Percentiles rank a stretch among this genome's conserved stretches.
phyloP scores from a whole-genome alignment of 139 green algal genomes.

The Chlorella sorokiniana region DNA sequence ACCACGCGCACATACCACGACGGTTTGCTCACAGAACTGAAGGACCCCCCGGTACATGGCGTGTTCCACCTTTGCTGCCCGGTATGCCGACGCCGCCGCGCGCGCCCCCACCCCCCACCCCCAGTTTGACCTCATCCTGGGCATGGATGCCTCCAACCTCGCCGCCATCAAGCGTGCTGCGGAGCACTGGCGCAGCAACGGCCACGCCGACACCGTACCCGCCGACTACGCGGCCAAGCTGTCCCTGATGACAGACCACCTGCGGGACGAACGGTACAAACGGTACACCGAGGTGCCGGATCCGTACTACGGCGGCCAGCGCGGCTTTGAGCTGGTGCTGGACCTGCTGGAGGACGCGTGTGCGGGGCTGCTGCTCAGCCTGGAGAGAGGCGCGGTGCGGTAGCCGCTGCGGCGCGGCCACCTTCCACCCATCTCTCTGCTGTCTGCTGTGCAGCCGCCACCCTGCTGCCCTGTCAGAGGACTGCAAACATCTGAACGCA shows the following conservation, averaged over 20 bases:
- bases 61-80: no score
- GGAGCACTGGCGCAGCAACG: constrained; percentile 30
- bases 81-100: no score
- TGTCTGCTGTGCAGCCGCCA: background rate
- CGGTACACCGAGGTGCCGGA: constrained; percentile 65
- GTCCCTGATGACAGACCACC: constrained; percentile 69
- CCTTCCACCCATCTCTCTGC: background rate
- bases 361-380: constrained; percentile 4
- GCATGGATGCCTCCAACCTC: constrained; percentile 75
- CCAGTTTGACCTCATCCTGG: background rate
- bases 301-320: constrained; percentile 81
- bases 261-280: constrained; percentile 35
- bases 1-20: background rate
- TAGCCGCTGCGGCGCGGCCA: background rate
- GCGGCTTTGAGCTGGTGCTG: constrained; percentile 76
- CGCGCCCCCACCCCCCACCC: background rate
- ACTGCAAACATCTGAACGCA: no score
- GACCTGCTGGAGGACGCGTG: constrained; percentile 85
- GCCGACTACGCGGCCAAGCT: constrained; percentile 17
- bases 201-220: background rate
- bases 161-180: constrained; percentile 53
- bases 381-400: background rate
- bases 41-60: no score
- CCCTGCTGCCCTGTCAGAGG: no score
- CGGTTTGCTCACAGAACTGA: background rate